Evolutionary conservation across 305 asterid genomes (phyloP).

Genomic region (Ajuga reptans): DNA sequence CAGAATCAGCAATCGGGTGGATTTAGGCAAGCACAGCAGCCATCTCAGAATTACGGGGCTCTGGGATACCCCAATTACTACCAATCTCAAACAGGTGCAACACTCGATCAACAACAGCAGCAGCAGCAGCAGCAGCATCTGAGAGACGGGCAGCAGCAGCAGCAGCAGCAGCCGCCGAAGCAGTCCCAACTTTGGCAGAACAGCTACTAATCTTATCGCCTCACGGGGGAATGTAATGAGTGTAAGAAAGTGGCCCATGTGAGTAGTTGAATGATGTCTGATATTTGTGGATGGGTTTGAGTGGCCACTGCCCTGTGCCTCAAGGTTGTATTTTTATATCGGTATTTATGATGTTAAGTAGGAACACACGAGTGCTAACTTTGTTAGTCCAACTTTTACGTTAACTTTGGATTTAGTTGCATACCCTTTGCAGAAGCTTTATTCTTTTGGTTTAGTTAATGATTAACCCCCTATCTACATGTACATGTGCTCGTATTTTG

Average conservation of each 20-base stretch:
- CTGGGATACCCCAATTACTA: constrained; percentile 67
- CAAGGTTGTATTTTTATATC: constrained; percentile 45
- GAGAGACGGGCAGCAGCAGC: constrained; percentile 79
- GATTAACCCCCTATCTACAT: too few relatives aligned
- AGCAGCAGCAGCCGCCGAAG: constrained; percentile 70
- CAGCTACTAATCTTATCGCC: constrained; percentile 52
- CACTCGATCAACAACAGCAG: constrained; percentile 66
- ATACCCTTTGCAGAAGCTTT: too few relatives aligned
- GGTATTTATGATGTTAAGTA: constrained; percentile 29
- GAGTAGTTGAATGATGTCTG: constrained; percentile 18
- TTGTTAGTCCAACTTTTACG: constrained; percentile 30
- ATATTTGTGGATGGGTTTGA: constrained; percentile 33
- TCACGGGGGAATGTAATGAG: constrained; percentile 44
- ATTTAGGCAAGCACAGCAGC: constrained; percentile 75
- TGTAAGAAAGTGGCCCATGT: constrained; percentile 35
- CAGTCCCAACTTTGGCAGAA: constrained; percentile 88
- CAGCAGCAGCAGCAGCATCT: constrained; percentile 71
- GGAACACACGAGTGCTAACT: constrained; percentile 45
- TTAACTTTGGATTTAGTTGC: too few relatives aligned
- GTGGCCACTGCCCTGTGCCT: constrained; percentile 52
- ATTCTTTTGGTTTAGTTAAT: too few relatives aligned
- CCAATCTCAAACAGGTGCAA: constrained; percentile 63
- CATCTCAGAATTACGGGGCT: constrained; percentile 61
- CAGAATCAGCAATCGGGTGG: constrained; percentile 56
- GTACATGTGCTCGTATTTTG: too few relatives aligned